Conservation (phyloP, 805 yeast species). For the Metschnikowia colocasiae region DNA sequence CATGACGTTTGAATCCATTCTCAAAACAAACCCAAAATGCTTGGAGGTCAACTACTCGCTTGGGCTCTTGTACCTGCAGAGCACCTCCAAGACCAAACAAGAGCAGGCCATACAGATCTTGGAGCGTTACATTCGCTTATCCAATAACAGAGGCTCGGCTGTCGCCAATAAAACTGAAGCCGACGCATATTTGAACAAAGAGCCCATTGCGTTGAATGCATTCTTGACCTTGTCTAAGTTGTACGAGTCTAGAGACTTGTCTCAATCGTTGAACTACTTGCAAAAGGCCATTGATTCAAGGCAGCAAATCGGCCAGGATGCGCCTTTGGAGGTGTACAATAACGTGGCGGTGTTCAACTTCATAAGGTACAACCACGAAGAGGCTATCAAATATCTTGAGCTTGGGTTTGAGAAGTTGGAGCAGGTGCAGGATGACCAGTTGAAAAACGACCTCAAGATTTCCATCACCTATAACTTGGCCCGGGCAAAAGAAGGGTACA, state of each 20-base stretch:
- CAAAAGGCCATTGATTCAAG: constrained; percentile 56
- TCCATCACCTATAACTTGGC: constrained; percentile 64
- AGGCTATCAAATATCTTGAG: constrained; percentile 55
- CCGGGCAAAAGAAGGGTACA: constrained; percentile 57
- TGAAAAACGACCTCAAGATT: constrained; percentile 28
- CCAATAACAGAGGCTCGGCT: constrained; percentile 45
- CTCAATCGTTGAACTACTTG: constrained; percentile 64
- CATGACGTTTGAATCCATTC: constrained; percentile 73
- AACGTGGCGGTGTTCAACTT: constrained; percentile 84
- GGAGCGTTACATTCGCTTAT: constrained; percentile 66
- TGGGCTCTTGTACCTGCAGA: constrained; percentile 69
- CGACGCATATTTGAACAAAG: constrained; percentile 35
- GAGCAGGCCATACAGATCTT: constrained; percentile 58
- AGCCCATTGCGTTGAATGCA: constrained; percentile 61
- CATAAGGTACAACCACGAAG: constrained; percentile 54
- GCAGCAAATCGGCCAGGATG: constrained; percentile 39
- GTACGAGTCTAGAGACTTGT: constrained; percentile 61
- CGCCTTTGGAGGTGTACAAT: constrained; percentile 62
- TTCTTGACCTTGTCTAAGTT: constrained; percentile 64
- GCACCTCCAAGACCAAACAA: constrained; percentile 37
- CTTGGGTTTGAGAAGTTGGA: constrained; percentile 42
- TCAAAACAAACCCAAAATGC: constrained; percentile 61
- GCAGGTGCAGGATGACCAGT: constrained; percentile 33
- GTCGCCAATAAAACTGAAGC: constrained; percentile 23
- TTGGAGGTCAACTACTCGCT: constrained; percentile 72